phyloP scores from a whole-genome alignment of 768 basidiomycete genomes.

The Wakefieldia striispora region DNA sequence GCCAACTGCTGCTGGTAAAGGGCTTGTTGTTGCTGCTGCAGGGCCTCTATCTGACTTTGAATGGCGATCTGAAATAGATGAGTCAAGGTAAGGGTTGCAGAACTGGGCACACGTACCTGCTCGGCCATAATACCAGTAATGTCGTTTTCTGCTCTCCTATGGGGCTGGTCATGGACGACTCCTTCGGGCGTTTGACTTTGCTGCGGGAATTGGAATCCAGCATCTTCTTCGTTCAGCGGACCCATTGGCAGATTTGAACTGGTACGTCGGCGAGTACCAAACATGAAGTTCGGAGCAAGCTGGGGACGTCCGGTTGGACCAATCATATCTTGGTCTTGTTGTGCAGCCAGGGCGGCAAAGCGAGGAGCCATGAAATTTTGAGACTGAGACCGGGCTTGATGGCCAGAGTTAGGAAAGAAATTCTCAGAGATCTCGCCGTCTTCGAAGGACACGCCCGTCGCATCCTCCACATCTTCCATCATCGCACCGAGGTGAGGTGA shows the following conservation, averaged over 20 bases:
- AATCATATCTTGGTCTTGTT: slow-evolving; percentile 60
- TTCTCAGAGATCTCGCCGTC: slow-evolving; percentile 77
- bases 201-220: slow-evolving; percentile 80
- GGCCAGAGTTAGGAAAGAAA: slow-evolving; percentile 47
- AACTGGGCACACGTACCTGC: slow-evolving; percentile 57
- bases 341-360: slow-evolving; percentile 76
- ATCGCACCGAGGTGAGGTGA: slow-evolving; percentile 80
- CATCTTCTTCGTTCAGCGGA: slow-evolving; percentile 77
- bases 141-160: slow-evolving; percentile 67
- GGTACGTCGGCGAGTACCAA: slow-evolving; percentile 62
- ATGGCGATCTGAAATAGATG: slow-evolving; percentile 66
- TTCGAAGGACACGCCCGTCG: slow-evolving; percentile 49
- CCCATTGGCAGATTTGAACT: slow-evolving; percentile 56
- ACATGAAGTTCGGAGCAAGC: slow-evolving; percentile 89
- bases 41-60: slow-evolving; percentile 85
- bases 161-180: slow-evolving; percentile 35
- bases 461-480: slow-evolving; percentile 80
- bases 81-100: slow-evolving; percentile 1
- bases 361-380: slow-evolving; percentile 88
- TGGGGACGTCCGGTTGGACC: slow-evolving; percentile 83
- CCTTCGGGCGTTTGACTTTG: slow-evolving; percentile 32
- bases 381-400: slow-evolving; percentile 72
- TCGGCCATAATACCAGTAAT: slow-evolving; percentile 92
- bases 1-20: slow-evolving; percentile 89
- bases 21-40: slow-evolving; percentile 88